phyloP scores from a whole-genome alignment of 176 grass and related monocot genomes.

The Paspalum vaginatum region DNA sequence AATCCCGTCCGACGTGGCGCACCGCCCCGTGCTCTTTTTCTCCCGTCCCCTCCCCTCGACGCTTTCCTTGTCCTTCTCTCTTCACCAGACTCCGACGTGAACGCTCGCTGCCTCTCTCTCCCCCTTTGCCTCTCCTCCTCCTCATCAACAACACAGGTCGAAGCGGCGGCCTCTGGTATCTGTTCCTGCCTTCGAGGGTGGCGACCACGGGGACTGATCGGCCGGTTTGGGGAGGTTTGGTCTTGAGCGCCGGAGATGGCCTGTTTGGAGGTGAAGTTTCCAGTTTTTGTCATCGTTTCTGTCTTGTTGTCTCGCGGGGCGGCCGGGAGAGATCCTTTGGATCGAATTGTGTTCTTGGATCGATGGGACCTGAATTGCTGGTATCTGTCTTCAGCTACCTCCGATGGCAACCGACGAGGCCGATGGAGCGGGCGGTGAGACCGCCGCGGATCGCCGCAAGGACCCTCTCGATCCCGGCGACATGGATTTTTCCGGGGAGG shows the following conservation, averaged over 20 bases:
- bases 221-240: background rate
- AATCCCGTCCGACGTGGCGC: slow-evolving; percentile 76
- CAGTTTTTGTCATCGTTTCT: background rate
- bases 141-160: background rate
- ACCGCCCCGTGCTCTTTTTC: slow-evolving; percentile 52
- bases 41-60: slow-evolving; percentile 31
- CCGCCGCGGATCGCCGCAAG: background rate
- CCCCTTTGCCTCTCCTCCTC: background rate
- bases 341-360: background rate
- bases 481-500: slow-evolving; percentile 56
- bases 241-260: slow-evolving; percentile 15
- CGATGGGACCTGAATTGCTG: no score
- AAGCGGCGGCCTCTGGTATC: background rate
- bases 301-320: background rate
- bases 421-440: slow-evolving; percentile 1
- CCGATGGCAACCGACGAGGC: slow-evolving; percentile 34
- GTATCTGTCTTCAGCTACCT: no score
- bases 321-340: background rate
- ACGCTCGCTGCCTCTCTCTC: no score
- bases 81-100: no score
- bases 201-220: background rate
- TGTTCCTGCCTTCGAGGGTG: background rate
- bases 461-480: slow-evolving; percentile 11
- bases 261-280: slow-evolving; percentile 24
- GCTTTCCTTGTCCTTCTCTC: background rate